Evolutionary conservation across 208 protist species (phyloP), one percentile per base, ranked within the genome.

Genomic region (Kentomonas sorsogonicus): DNA sequence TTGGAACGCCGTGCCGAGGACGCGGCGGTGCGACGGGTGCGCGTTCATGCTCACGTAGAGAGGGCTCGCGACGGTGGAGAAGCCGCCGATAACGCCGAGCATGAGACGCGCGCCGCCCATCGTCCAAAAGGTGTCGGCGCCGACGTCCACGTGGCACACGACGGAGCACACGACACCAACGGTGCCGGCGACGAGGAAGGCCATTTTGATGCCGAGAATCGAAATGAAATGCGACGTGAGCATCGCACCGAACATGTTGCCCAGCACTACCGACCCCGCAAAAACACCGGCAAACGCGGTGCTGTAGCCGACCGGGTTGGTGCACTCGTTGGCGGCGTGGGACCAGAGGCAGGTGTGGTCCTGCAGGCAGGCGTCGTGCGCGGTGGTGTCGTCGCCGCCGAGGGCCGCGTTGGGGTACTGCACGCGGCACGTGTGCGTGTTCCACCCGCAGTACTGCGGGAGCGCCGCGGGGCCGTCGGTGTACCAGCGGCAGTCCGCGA

Each of bases 41-140:
- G 74, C 83, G 40, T 86, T 86, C 66, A 91, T 48, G 20, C 72
- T 68, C 3, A 83, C 70, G 59, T 90, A 95, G 76, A 92, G 77
- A 26, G 85, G 85, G 38, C 69, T 77, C 1, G 74, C 74, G 58
- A 87, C 77, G 38, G 57, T 61, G 18, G 83, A 53, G 20, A 88
- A 23, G 29, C 85, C 89, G 26, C 88, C 13, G 30, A 71, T 62
- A 18, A 91, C 34, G 69, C 89, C 89, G 50, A 89, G 77, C 34
- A 86, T 65, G 11, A 95, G 57, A 39, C 89, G 89, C 18, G 66
- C 83, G 23, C 79, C 71, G 54, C 66, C 51, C 39, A 90, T 73
- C 46, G 85, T 62, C 72, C 74, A 86, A 59, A 88, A 94, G 63
- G 82, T 44, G 66, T 84, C 47, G 29, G 41, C 62, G 20, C 44